These are phyloP conservation scores for Annulohypoxylon maeteangense DNA, from an alignment of 495 filamentous ascomycete genomes.

Conservation along the genomic window DNA sequence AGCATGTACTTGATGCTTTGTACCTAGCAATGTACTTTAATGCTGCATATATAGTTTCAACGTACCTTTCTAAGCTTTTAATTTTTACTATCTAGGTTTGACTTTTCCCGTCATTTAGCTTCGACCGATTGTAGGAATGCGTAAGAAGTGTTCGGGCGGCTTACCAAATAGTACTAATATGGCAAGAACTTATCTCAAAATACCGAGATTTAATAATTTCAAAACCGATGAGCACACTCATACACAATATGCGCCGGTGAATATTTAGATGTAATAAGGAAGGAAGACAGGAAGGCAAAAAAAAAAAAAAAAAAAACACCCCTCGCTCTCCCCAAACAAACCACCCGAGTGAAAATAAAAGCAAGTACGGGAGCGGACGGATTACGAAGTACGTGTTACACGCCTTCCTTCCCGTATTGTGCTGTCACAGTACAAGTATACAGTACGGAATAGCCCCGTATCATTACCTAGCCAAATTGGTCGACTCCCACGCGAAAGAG, in stretches of 20 bases:
- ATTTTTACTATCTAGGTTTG: no score
- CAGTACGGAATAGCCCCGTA: constrained; percentile 44
- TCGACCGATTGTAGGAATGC: constrained; percentile 11
- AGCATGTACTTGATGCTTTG: constrained; percentile 16
- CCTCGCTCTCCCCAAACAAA: no score
- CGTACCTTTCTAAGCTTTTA: no score
- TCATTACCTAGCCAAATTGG: constrained; percentile 42
- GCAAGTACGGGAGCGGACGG: constrained; percentile 29
- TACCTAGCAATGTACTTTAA: no score
- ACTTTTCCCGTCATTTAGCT: no score
- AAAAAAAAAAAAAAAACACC: constrained; percentile 1
- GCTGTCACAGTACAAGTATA: constrained; percentile 41
- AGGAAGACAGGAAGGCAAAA: not conserved
- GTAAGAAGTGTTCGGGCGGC: constrained; percentile 15
- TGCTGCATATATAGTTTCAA: no score
- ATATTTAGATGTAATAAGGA: not conserved
- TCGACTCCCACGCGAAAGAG: constrained; percentile 44
- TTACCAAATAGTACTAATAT: constrained; percentile 2
- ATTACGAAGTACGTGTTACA: constrained; percentile 38
- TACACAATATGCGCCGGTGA: no score
- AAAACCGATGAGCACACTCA: not conserved
- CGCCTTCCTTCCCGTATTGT: constrained; percentile 33
- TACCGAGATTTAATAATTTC: not conserved
- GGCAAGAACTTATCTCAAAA: no score
- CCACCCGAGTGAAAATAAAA: constrained; percentile 16